These are phyloP conservation scores for Amanita rubescens DNA, from an alignment of 768 basidiomycete species.

Conservation along the genomic window DNA sequence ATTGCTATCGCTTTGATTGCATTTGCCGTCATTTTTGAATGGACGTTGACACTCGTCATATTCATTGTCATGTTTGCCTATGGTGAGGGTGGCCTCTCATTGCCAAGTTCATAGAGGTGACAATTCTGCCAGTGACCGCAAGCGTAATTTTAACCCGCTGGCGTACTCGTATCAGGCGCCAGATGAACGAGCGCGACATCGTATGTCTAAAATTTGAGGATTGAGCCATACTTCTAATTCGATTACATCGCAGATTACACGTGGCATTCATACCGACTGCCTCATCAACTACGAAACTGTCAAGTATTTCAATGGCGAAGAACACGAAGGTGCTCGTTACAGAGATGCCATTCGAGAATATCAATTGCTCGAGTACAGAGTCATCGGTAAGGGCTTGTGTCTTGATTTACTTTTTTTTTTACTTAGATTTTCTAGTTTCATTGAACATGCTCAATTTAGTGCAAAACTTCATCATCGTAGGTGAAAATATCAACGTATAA, in stretches of 20 bases:
- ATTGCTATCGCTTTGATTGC: constrained; percentile 61
- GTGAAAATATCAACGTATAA: constrained; percentile 13
- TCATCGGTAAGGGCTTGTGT: constrained; percentile 46
- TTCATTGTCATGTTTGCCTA: constrained; percentile 70
- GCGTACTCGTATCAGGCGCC: constrained; percentile 65
- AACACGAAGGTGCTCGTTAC: constrained; percentile 69
- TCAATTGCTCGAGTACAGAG: constrained; percentile 66
- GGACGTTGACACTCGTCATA: constrained; percentile 59
- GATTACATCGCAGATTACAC: constrained; percentile 42
- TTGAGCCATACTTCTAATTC: not conserved
- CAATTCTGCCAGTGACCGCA: constrained; percentile 29
- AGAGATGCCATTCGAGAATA: constrained; percentile 64
- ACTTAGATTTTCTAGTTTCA: constrained; percentile 35
- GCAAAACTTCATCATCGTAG: constrained; percentile 76
- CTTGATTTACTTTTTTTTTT: not conserved
- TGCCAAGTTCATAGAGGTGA: not conserved
- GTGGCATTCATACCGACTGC: constrained; percentile 79
- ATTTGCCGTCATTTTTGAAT: constrained; percentile 58
- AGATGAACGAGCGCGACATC: constrained; percentile 80
- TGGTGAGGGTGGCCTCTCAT: constrained; percentile 32
- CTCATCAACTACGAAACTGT: constrained; percentile 80
- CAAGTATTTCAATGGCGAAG: constrained; percentile 86
- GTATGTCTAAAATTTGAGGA: constrained; percentile 28
- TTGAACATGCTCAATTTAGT: constrained; percentile 70
- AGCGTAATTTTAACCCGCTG: constrained; percentile 58